These are phyloP conservation scores for Helenozyma baotianmanensis DNA, from an alignment of 805 yeast genomes.

Conservation along the genomic window DNA sequence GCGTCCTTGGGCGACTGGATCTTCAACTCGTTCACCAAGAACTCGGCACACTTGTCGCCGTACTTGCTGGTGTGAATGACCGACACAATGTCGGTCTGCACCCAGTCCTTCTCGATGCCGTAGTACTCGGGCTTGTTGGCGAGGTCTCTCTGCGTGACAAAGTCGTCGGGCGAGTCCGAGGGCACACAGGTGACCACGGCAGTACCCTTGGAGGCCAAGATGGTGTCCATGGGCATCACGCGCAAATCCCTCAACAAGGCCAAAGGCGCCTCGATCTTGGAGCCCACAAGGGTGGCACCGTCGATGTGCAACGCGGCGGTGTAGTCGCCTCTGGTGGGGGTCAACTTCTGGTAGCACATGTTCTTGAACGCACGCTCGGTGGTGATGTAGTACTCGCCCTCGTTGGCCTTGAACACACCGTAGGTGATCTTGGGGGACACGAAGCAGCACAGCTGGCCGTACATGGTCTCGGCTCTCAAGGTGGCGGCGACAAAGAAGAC, in stretches of 20 bases:
- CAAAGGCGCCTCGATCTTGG: conserved; percentile 81
- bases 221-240: conserved; percentile 96
- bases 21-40: conserved; percentile 77
- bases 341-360: conserved; percentile 91
- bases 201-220: conserved; percentile 91
- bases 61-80: conserved; percentile 77
- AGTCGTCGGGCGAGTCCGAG: conserved; percentile 98
- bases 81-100: conserved; percentile 63
- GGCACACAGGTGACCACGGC: conserved; percentile 99
- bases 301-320: conserved; percentile 52
- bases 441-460: conserved; percentile 97
- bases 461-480: conserved; percentile 97
- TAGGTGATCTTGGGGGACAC: conserved; percentile 92
- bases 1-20: conserved; percentile 93
- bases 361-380: conserved; percentile 96
- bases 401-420: conserved; percentile 85
- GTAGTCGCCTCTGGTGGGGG: conserved; percentile 82
- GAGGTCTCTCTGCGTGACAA: conserved; percentile 77
- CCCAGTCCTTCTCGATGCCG: conserved; percentile 84
- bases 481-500: conserved; percentile 92
- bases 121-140: conserved; percentile 88
- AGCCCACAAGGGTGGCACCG: conserved; percentile 79
- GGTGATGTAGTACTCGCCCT: conserved; percentile 69
- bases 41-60: conserved; percentile 86
- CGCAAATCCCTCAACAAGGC: conserved; percentile 66